These are phyloP conservation scores for Xylaria arbuscula DNA, from an alignment of 2,329 filamentous ascomycete species.

Conservation along the genomic window DNA sequence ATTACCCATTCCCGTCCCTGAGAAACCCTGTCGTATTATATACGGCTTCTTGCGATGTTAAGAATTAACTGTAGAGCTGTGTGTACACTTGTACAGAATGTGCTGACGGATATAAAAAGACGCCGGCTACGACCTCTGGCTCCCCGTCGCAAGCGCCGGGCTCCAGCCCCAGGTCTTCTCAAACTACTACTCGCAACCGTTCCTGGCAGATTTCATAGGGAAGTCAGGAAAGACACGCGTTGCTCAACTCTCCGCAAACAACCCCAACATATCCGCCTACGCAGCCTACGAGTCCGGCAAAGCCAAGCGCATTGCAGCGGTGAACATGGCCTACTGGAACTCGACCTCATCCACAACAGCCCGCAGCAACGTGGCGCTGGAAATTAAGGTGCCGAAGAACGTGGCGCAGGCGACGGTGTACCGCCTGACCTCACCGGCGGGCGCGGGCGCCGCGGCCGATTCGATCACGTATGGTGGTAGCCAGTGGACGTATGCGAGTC, in stretches of 20 bases:
- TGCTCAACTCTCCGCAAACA: constrained; percentile 37
- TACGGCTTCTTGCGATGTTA: too few relatives aligned
- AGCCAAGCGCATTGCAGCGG: constrained; percentile 48
- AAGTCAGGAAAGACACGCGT: constrained; percentile 47
- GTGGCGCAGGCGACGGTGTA: constrained; percentile 45
- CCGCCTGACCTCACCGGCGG: constrained; percentile 50
- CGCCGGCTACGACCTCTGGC: constrained; percentile 40
- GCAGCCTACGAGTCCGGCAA: constrained; percentile 46
- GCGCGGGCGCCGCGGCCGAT: constrained; percentile 50
- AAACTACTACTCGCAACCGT: constrained; percentile 54
- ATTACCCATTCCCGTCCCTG: not conserved
- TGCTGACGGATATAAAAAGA: constrained; percentile 26
- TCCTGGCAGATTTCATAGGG: constrained; percentile 53
- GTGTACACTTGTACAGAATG: not conserved
- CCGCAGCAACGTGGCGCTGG: constrained; percentile 43
- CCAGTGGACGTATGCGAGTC: constrained; percentile 53
- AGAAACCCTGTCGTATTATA: too few relatives aligned
- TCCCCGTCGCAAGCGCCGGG: constrained; percentile 45
- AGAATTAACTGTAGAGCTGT: too few relatives aligned
- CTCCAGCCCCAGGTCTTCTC: constrained; percentile 50
- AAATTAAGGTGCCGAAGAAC: constrained; percentile 41
- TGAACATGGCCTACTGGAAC: constrained; percentile 54
- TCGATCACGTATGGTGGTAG: constrained; percentile 54
- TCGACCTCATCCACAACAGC: constrained; percentile 44
- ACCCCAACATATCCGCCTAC: constrained; percentile 46